A percentile compares a stretch with the other conserved stretches of the same genome.
Conservation (phyloP, 371 early-diverging fungal species). For the Synchytrium microbalum region DNA sequence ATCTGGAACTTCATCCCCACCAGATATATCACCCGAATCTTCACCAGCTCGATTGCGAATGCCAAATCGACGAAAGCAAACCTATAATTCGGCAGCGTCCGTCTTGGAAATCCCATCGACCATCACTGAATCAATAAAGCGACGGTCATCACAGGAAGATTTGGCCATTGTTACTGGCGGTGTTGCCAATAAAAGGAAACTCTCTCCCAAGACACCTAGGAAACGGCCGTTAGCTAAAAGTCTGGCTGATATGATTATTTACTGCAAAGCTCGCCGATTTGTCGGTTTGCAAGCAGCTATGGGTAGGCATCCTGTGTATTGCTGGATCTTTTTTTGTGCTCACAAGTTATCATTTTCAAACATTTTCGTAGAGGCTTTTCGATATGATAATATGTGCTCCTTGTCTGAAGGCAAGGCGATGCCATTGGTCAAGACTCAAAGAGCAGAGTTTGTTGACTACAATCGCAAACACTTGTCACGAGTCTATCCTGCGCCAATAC, state of each 20-base stretch:
- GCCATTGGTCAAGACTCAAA: conserved; percentile 13
- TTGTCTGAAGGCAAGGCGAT: conserved; percentile 48
- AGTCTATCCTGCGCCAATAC: conserved; percentile 64
- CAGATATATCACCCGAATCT: not conserved
- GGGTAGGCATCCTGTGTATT: too few relatives aligned
- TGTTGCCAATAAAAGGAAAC: conserved; percentile 7
- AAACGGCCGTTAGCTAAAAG: conserved; percentile 46
- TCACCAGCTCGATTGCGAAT: not conserved
- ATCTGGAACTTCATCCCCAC: not conserved
- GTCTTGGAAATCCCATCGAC: not conserved
- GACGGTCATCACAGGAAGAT: conserved; percentile 4
- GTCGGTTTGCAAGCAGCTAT: conserved; percentile 38
- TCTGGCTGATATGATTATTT: conserved; percentile 56
- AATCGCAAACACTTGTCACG: conserved; percentile 51
- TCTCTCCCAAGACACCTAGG: conserved; percentile 22
- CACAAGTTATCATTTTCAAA: conserved; percentile 18
- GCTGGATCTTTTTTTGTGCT: conserved; percentile 4
- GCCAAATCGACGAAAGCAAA: not conserved
- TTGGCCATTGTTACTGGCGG: not conserved
- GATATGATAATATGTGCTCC: conserved; percentile 55
- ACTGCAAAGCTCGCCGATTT: conserved; percentile 59
- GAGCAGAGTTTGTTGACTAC: conserved; percentile 40
- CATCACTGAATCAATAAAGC: not conserved
- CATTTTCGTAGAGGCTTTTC: conserved; percentile 4
- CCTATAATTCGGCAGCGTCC: too few relatives aligned